Percentiles rank a stretch among this genome's conserved stretches.
Evolutionary conservation across 257 asterid species (phyloP).

Genomic region (Echites panduratus): DNA sequence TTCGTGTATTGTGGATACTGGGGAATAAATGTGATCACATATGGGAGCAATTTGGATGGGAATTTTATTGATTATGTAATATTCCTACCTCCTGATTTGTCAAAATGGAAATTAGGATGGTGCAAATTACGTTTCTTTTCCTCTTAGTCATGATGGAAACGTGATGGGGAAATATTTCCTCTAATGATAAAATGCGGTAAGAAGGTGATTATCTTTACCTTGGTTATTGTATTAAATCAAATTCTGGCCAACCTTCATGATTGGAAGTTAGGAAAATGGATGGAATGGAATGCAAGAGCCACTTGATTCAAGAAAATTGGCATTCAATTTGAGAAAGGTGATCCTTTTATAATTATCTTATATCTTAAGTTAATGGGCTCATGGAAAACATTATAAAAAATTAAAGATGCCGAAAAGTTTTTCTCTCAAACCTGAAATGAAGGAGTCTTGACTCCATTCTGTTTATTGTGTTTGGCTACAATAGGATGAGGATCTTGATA

Average conservation of each 20-base stretch:
- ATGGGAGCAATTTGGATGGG: background rate
- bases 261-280: background rate
- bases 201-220: background rate
- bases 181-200: background rate
- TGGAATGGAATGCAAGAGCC: background rate
- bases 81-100: background rate
- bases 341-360: background rate
- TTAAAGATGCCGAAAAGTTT: background rate
- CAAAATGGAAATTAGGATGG: background rate
- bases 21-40: background rate
- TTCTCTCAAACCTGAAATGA: background rate
- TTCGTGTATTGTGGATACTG: background rate
- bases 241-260: background rate
- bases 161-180: background rate
- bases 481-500: background rate
- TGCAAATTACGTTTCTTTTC: background rate
- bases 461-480: background rate
- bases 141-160: background rate
- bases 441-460: background rate
- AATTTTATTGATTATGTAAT: background rate
- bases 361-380: background rate
- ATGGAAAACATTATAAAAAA: background rate
- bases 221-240: background rate
- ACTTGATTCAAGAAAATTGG: slow-evolving; percentile 1
- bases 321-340: background rate